Evolutionary conservation across 2,329 filamentous ascomycete species (phyloP), one percentile per base, ranked within the genome.

Genomic region (Fusarium decemcellulare): DNA sequence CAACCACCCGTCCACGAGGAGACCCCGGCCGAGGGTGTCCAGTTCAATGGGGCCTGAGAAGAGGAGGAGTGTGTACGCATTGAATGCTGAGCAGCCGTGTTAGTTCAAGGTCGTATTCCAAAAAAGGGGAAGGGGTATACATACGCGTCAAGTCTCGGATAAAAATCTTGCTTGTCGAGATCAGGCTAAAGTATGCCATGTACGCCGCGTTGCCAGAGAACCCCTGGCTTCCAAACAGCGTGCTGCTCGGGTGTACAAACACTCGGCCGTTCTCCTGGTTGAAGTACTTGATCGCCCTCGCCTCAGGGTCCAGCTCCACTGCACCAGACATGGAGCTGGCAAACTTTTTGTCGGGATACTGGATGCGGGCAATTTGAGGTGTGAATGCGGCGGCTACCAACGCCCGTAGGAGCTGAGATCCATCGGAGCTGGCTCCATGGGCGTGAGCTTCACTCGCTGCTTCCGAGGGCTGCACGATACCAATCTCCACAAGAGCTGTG

Each of bases 321-420:
- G 96, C 93, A 8, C 96, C 96, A 1, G 93, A 93, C 68, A 97
- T 89, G 3, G 93, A 94, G 37, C 91, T 90, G 12, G 93, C 93
- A 79, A 97, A 99, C 80, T 98, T 98, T 84, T 97, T 97, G 81
- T 97, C 94, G 0, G 96, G 96, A 72, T 98, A 93, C 70, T 94
- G 92, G 76, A 99, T 97, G 56, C 95, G 90, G 14, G 94, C 94
- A 69, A 98, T 90, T 80, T 98, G 95, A 0, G 96, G 96, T 32
- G 90, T 88, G 78, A 94, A 93, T 4, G 92, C 90, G 5, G 91
- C 91, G 5, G 92, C 92, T 29, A 93, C 87, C 27, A 94, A 82
- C 2, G 91, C 92, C 23, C 92, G 89, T 18, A 94, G 82, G 29
- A 94, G 85, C 14, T 85, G 79, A 16, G 78, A 76, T 11, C 81